Percentiles rank a stretch among this genome's conserved stretches.
Conservation (phyloP, 352 stramenopile genomes). For the Heterotrichella gracilis region DNA sequence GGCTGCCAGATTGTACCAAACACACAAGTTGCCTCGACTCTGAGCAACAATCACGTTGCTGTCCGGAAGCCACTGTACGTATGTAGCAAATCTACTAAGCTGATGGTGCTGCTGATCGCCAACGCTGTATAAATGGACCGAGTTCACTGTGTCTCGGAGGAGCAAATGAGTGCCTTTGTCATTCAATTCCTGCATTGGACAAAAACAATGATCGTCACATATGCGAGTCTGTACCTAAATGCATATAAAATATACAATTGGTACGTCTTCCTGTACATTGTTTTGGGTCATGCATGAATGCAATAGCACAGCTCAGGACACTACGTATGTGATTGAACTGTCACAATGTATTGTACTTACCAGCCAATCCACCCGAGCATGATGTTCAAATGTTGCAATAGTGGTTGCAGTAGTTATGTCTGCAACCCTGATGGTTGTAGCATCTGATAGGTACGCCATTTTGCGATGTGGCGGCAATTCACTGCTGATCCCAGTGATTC, state of each 20-base stretch:
- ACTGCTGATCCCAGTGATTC: too few relatives aligned
- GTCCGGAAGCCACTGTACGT: slow-evolving; percentile 73
- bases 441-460: slow-evolving; percentile 56
- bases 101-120: slow-evolving; percentile 40
- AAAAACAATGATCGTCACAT: too few relatives aligned
- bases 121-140: slow-evolving; percentile 57
- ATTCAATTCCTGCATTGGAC: too few relatives aligned
- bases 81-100: slow-evolving; percentile 64
- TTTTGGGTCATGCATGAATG: too few relatives aligned
- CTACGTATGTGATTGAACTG: too few relatives aligned
- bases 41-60: slow-evolving; percentile 68
- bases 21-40: slow-evolving; percentile 47
- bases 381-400: slow-evolving; percentile 46
- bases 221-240: too few relatives aligned
- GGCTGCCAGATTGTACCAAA: slow-evolving; percentile 72
- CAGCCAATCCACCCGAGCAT: slow-evolving; percentile 57
- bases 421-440: slow-evolving; percentile 47
- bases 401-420: slow-evolving; percentile 21
- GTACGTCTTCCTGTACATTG: too few relatives aligned
- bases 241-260: too few relatives aligned
- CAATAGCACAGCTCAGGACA: too few relatives aligned
- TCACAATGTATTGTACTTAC: too few relatives aligned
- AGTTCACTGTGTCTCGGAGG: slow-evolving; percentile 52
- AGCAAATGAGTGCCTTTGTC: slow-evolving; percentile 44
- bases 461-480: too few relatives aligned